Percentiles rank a stretch among this genome's conserved stretches.
Conservation (phyloP, 148 eudicot species). For the Oxyria digyna region DNA sequence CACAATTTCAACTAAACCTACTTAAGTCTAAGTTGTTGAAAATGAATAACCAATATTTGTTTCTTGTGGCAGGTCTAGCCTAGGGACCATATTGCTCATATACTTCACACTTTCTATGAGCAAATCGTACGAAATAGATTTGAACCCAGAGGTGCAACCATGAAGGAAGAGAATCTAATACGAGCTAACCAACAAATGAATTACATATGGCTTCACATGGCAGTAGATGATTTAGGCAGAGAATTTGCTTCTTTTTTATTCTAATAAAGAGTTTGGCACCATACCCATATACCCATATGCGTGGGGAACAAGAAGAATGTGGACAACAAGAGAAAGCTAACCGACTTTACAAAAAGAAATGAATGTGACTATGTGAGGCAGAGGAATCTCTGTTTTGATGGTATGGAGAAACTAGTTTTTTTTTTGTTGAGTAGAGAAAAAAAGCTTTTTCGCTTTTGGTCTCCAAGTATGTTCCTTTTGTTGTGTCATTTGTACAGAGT, state of each 20-base stretch:
- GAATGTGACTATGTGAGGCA: neutral
- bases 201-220: neutral
- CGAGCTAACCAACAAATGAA: neutral
- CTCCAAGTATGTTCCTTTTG: no score
- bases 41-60: neutral
- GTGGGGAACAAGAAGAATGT: no score
- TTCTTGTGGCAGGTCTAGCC: slow-evolving; percentile 47
- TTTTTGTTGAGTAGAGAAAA: no score
- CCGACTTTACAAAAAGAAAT: neutral
- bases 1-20: no score
- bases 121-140: slow-evolving; percentile 24
- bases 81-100: slow-evolving; percentile 68
- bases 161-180: neutral
- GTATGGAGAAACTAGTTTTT: neutral
- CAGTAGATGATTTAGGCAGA: no score
- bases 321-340: neutral
- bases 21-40: no score
- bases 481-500: neutral
- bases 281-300: neutral
- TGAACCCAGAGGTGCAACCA: slow-evolving; percentile 21
- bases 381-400: neutral
- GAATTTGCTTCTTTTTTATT: neutral
- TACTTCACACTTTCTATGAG: slow-evolving; percentile 56
- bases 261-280: neutral
- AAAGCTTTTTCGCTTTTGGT: no score